phyloP scores from a whole-genome alignment of 2,329 filamentous ascomycete species.

The Aspergillus sp. region DNA sequence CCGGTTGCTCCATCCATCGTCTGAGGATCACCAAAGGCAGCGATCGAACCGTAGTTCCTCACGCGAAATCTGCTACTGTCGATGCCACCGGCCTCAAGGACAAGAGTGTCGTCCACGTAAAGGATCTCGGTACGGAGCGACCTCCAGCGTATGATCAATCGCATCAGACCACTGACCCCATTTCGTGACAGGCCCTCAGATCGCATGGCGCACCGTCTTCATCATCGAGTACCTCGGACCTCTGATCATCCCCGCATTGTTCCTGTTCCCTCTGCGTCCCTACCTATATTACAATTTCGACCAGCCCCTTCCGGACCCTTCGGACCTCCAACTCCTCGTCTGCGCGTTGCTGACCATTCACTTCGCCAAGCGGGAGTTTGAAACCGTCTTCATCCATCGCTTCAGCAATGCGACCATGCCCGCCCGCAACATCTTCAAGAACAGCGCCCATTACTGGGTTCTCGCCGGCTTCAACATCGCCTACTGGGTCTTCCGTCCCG shows the following conservation, averaged over 20 bases:
- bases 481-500: conserved; percentile 79
- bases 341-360: conserved; percentile 74
- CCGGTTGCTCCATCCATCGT: conserved; percentile 57
- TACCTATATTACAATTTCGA: conserved; percentile 62
- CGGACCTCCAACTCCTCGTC: conserved; percentile 67
- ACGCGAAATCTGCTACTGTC: conserved; percentile 50
- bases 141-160: background rate
- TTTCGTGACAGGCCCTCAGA: conserved; percentile 66
- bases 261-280: conserved; percentile 67
- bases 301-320: conserved; percentile 52
- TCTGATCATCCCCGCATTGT: conserved; percentile 76
- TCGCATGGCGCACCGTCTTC: conserved; percentile 91
- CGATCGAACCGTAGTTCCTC: conserved; percentile 58
- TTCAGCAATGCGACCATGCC: conserved; percentile 97
- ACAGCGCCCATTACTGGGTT: conserved; percentile 91
- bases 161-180: conserved; percentile 18
- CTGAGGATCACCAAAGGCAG: conserved; percentile 63
- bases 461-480: conserved; percentile 77
- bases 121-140: conserved; percentile 74
- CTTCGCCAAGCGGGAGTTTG: conserved; percentile 92
- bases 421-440: conserved; percentile 84
- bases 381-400: conserved; percentile 91
- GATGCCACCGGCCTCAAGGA: conserved; percentile 56
- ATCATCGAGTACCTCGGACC: conserved; percentile 93
- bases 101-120: conserved; percentile 70